Evolutionary conservation across 345 rosid species (phyloP), one percentile per base, ranked within the genome.

Genomic region (Acer campestre): DNA sequence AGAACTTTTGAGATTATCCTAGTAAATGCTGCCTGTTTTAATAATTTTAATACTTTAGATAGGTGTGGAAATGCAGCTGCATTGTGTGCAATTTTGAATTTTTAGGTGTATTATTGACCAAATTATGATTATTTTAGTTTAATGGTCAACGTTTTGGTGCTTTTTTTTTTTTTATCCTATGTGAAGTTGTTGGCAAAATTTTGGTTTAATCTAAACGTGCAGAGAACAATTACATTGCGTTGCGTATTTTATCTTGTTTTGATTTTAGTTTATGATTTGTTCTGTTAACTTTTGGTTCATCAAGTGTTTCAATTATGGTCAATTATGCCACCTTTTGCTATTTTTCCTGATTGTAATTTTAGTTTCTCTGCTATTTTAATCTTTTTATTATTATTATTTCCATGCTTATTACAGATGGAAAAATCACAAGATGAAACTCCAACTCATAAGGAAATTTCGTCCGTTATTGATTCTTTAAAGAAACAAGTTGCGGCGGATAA

Each of bases 401-500:
- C 22, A 53, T 31, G 20, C 77, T 77, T 20, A 65, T 40, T 53
- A 64, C 82, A 85, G 89, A 74, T 79, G 71, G n/a, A 44, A 69
- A 61, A 70, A 71, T 22, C 65, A 67, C 82, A 78, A 61, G 89
- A 84, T 55, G 78, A 68, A 25, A 75, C 69, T 69, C 35, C 80
- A 55, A 71, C 75, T 79, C 66, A 68, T 31, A 84, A 86, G 86
- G 93, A 90, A 75, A 77, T 93, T 70, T 72, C 79, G 46, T 82
- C 67, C 14, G 90, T 91, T 25, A 90, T 94, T 68, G 97, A 94
- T 59, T 80, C 86, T 40, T 79, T 89, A 31, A 93, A 93, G 83
- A 86, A 83, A 84, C 88, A 91, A 83, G 88, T 92, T 75, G 88
- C 85, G 27, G 94, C 86, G 46, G 89, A 90, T 78, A 84, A 94